Percentiles rank a stretch among this genome's conserved stretches.
These are phyloP conservation scores for Tuctoria greenei DNA, from an alignment of 176 grass and related monocot species.

Conservation along the genomic window DNA sequence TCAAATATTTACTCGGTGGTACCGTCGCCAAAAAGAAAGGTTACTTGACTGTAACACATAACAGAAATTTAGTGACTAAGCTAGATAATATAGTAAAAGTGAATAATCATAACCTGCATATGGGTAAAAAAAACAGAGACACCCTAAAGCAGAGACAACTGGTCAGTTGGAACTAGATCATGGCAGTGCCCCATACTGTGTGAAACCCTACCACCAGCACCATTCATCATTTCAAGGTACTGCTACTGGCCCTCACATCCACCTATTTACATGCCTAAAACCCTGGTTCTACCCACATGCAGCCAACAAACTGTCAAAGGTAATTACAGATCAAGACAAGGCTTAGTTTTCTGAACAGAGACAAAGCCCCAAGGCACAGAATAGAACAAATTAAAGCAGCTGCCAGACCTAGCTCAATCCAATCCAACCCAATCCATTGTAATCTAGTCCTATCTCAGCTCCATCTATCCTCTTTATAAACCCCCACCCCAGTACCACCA, in stretches of 20 bases:
- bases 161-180: conserved; percentile 40
- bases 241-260: conserved; percentile 11
- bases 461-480: conserved; percentile 51
- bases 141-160: not conserved
- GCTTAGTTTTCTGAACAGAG: conserved; percentile 36
- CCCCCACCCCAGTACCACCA: conserved; percentile 19
- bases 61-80: not conserved
- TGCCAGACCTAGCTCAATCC: conserved; percentile 30
- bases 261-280: conserved; percentile 1
- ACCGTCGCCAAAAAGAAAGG: too few species aligned
- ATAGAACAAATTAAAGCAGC: conserved; percentile 22
- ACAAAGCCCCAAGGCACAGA: conserved; percentile 34
- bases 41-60: not conserved
- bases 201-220: conserved; percentile 43
- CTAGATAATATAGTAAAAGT: not conserved
- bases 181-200: conserved; percentile 20
- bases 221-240: conserved; percentile 50
- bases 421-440: not conserved
- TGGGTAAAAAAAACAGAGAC: not conserved
- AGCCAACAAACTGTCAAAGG: conserved; percentile 37
- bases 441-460: not conserved
- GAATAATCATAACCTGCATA: conserved; percentile 3
- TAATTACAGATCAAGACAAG: conserved; percentile 47
- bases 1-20: too few species aligned
- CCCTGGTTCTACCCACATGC: conserved; percentile 33